Percentiles rank a stretch among this genome's conserved stretches.
Conservation (phyloP, 1,284 basidiomycete genomes). For the Naganishia sp. region DNA sequence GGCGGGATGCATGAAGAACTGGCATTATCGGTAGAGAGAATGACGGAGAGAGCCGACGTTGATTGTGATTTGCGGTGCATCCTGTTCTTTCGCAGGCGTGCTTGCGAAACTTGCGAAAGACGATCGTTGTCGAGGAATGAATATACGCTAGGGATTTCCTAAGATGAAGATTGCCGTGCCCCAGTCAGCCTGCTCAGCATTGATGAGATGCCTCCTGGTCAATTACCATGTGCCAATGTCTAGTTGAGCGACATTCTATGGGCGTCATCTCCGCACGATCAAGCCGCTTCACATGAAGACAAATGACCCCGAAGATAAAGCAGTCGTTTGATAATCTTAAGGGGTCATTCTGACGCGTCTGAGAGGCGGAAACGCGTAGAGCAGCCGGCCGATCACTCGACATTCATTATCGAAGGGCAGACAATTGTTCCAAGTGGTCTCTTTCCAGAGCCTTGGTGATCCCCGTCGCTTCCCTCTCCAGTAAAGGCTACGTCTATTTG, state of each 20-base stretch:
- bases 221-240: background rate
- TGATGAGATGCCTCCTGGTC: background rate
- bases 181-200: too few relatives aligned
- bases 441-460: too few relatives aligned
- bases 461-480: too few relatives aligned
- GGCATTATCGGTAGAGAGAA: constrained; percentile 8
- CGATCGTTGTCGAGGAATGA: too few relatives aligned
- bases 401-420: too few relatives aligned
- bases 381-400: background rate
- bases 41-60: constrained; percentile 24
- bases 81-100: too few relatives aligned
- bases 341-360: background rate
- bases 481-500: too few relatives aligned
- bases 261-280: constrained; percentile 14
- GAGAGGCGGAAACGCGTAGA: background rate
- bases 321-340: background rate
- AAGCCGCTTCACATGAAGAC: background rate
- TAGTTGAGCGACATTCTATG: constrained; percentile 26
- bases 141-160: too few relatives aligned
- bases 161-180: too few relatives aligned
- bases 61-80: constrained; percentile 26
- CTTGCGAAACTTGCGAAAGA: too few relatives aligned
- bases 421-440: background rate
- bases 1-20: background rate
- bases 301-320: background rate